Evolutionary conservation across 169 alveolate genomes (phyloP), one percentile per base, ranked within the genome.

Genomic region (Pseudocohnilembus persalinus): DNA sequence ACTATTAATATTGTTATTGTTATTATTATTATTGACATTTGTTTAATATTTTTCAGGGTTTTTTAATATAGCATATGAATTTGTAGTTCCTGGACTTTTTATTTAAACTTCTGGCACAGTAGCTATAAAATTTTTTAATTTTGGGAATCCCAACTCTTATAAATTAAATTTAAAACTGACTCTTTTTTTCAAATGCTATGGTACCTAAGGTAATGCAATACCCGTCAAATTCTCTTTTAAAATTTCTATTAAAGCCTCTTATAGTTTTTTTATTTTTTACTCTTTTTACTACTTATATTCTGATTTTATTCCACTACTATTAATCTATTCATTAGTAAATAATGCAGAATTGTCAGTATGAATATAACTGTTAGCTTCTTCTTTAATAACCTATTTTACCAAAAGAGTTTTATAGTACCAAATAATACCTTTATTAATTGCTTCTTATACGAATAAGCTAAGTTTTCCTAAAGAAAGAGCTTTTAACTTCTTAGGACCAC

Each of bases 131-230:
- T 85, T 85, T 27, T 85, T 85, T 1, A 85, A 74, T 85, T 85
- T 85, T 29, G 89, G 89, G 73, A 85, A 85, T 0, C 89, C 89
- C 29, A 85, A 78, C 49, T 85, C 89, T 65, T 64, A 34, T 15
- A 85, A 78, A 73, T 85, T 85, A 26, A 85, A 78, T 73, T 85
- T 76, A 35, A 77, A 77, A 64, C 30, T 73, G 25, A 85, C 85
- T 79, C 80, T 85, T 73, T 85, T 83, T 75, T 85, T 85, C 35
- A 85, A 64, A 27, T 73, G 73, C 29, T 80, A 32, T 30, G 89
- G 89, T 29, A 85, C 79, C 32, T 85, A 74, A 29, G 84, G 85
- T 31, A 85, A 76, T 27, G 86, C 68, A 25, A 85, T 84, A 29
- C 89, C 89, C 6, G 77, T 80, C 25, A 84, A 84, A 85, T 85